Evolutionary conservation across 2,329 filamentous ascomycete genomes (phyloP), one percentile per base, ranked within the genome.

Genomic region (Lecanicillium sp.): DNA sequence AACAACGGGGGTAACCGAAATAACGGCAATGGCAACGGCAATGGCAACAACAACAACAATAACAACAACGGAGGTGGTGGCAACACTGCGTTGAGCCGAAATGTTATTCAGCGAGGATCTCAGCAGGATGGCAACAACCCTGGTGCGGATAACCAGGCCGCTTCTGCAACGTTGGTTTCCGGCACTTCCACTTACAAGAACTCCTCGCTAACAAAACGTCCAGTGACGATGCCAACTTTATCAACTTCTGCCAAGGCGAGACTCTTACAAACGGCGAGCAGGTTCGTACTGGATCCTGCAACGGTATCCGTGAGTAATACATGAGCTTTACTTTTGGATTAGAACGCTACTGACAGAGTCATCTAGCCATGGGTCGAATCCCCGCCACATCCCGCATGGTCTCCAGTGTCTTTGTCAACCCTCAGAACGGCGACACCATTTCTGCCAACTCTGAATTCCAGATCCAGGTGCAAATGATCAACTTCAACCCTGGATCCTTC

Each of bases 201-300:
- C 15, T 17, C 6, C 33, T 15, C 16, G 37, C 51, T 57, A 48
- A 55, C 40, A 22, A 7, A 18, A 9, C 17, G n/a, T 33, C n/a
- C 39, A 78, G 74, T 45, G 73, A 79, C 47, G 44, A 60, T 14
- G 62, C 64, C 62, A 80, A 80, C 62, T 79, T 78, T 54, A 76
- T 79, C 68, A 79, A 78, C 65, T 76, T 78, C 55, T 79, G 75
- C 52, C 43, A 56, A 4, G 72, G 70, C 33, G 49, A 69, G 53
- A 70, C 62, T 0, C 53, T 78, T 34, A 81, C 78, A 45, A 77
- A 83, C 50, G 78, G 78, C 50, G 57, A 70, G 19, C 78, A 82
- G 54, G 62, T 70, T 37, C 63, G 62, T 42, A 56, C 48, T 4
- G 78, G 78, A 15, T 82, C 78, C 27, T 83, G 78, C 61, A 83